Base-by-base conservation (phyloP, 495 filamentous ascomycete genomes). In the Aspergillus mulundensis region DNA sequence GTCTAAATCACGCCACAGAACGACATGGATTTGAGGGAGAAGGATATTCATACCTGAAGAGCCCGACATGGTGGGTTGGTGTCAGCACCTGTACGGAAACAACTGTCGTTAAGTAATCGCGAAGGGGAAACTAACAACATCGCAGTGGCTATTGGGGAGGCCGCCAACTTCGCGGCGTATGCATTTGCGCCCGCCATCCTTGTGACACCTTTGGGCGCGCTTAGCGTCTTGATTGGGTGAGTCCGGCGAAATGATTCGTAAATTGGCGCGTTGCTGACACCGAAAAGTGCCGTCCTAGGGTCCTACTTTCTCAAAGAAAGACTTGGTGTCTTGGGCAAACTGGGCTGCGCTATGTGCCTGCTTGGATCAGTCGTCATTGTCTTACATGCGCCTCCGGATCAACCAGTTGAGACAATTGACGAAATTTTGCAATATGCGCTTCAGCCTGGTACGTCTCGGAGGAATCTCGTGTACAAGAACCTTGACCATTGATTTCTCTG, bases 341-440 rank as follows among this genome's bases (percentile, higher is more conserved):
- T 98, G 56, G 94, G 94, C 32, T 97, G 95, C 70, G 95, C 94
- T 53, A 90, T 91, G 73, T 97, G 95, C 69, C 81, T 98, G 50
- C 90, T 97, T 50, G 94, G 94, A 28, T 96, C 93, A 32, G 90
- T 97, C 62, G 89, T 98, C 50, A 98, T 98, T 63, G 94, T 98
- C 24, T 81, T 98, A 25, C 95, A 98, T 77, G 94, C 94, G 48
- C 94, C 94, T 44, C 90, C 94, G 36, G 94, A 98, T 72, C 83
- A 90, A 75, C 86, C 90, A 39, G 91, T 98, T 54, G 70, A 87
- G 54, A 90, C 83, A 14, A 88, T 98, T 56, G 89, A 96, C 63
- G 79, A 92, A 68, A 93, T 98, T 57, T 74, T 98, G 50, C 68
- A 85, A 61, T 94, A 88, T 77, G 95, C 95, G 41, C 82, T 97